Base-by-base conservation (phyloP, 768 basidiomycete genomes). In the Tylopilus plumbeoviolaceoides region DNA sequence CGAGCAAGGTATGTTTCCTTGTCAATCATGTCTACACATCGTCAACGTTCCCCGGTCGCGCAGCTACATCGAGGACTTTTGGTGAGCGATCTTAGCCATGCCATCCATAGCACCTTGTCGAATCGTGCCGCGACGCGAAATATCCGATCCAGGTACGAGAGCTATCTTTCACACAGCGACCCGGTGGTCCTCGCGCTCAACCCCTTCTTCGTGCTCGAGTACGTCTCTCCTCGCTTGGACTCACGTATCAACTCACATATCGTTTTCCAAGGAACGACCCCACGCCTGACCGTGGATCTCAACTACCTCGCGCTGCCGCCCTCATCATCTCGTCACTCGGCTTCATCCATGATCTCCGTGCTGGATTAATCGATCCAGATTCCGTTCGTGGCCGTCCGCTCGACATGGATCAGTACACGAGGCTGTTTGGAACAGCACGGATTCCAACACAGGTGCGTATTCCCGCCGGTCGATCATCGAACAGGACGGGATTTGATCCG, bases 21-120 rank as follows among this genome's bases (percentile, higher is more conserved):
- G n/a, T 6, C 5, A 1, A 27, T 31, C 7, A 21, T 17, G 20
- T 15, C 21, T 39, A 7, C 14, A 47, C 21, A 11, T 44, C 20
- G 18, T 47, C 44, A n/a, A 55, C 43, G 1, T 47, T 30, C 44
- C 40, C 35, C 54, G 28, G 28, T 59, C 47, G 18, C 23, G 10
- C 53, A 92, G 91, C 64, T 97, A 95, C 64, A 95, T 98, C 64
- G 94, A 98, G 62, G 95, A 97, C 62, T 98, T 97, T 71, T 97
- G 95, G 92, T 90, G 72, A 65, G 79, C 63, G 3, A 4, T 44
- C 35, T 30, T n/a, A 6, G 51, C 64, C 25, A 18, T 62, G 40
- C 40, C 23, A 38, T 43, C 33, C 38, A 18, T 35, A 17, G 39
- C 31, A 31, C 28, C 5, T 21, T 11, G 14, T 36, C 35, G 7